Percentiles rank a stretch among this genome's conserved stretches.
These are phyloP conservation scores for Ulmus americana DNA, from an alignment of 331 rosid species.

Conservation along the genomic window DNA sequence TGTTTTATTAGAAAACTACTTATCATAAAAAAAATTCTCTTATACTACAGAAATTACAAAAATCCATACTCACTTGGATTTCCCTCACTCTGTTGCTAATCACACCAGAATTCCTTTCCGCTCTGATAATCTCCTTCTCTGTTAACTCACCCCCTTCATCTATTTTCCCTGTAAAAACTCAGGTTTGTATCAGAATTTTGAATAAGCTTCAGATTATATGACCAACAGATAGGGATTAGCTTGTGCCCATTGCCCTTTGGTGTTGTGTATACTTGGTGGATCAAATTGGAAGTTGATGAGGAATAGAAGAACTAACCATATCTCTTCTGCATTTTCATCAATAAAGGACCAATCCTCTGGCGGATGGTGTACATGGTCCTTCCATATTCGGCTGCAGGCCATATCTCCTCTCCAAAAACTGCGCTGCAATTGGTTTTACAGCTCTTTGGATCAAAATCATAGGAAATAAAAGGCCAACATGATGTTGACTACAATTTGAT, in stretches of 20 bases:
- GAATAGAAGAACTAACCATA: constrained; percentile 51
- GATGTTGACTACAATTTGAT: no score
- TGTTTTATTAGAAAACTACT: constrained; percentile 17
- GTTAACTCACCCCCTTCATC: constrained; percentile 54
- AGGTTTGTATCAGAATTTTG: constrained; percentile 6
- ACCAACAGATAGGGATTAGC: not conserved
- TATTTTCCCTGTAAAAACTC: constrained; percentile 50
- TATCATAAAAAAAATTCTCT: not conserved
- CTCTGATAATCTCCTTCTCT: constrained; percentile 90
- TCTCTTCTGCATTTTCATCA: constrained; percentile 85
- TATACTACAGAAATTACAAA: not conserved
- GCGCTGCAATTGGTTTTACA: constrained; percentile 61
- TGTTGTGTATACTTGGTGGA: not conserved
- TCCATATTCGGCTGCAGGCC: constrained; percentile 99
- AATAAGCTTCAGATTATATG: not conserved
- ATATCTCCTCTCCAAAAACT: constrained; percentile 92
- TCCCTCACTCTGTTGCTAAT: constrained; percentile 84
- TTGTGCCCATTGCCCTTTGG: not conserved
- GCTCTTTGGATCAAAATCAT: constrained; percentile 12
- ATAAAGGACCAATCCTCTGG: constrained; percentile 83
- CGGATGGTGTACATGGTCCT: constrained; percentile 97
- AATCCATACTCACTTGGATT: constrained; percentile 67
- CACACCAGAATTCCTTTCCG: constrained; percentile 89
- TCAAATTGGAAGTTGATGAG: constrained; percentile 7
- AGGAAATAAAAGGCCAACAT: not conserved